A percentile compares a stretch with the other conserved stretches of the same genome.
phyloP scores from a whole-genome alignment of 805 yeast genomes.

The Saccharomycopsis fibuligera region DNA sequence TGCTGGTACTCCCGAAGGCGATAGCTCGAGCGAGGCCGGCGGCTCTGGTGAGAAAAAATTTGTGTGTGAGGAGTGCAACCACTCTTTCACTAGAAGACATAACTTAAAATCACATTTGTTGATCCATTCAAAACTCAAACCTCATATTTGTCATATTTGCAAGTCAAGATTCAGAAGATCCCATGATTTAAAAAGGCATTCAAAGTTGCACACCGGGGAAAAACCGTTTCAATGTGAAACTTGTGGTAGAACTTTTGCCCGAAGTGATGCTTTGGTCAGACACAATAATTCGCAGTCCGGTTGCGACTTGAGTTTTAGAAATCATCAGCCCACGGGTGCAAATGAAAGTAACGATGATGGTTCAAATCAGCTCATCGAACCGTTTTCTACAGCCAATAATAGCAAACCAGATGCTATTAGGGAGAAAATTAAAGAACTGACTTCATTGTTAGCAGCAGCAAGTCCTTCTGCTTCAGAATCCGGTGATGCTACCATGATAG shows the following conservation, averaged over 20 bases:
- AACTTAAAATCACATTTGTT: slow-evolving; percentile 67
- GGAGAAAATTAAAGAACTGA: no score
- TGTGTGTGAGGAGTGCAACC: slow-evolving; percentile 53
- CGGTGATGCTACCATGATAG: neutral
- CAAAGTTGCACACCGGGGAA: slow-evolving; percentile 69
- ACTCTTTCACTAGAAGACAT: slow-evolving; percentile 64
- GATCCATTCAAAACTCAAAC: slow-evolving; percentile 60
- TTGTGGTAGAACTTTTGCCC: slow-evolving; percentile 61
- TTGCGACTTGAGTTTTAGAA: slow-evolving; percentile 23
- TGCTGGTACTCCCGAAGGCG: no score
- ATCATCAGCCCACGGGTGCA: neutral
- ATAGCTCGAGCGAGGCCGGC: neutral
- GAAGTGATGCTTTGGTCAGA: slow-evolving; percentile 70
- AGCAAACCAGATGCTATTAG: no score
- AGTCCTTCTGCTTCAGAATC: neutral
- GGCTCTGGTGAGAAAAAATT: slow-evolving; percentile 28
- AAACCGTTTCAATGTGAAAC: slow-evolving; percentile 56
- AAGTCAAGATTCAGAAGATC: slow-evolving; percentile 57
- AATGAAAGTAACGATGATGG: no score
- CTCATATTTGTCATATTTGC: slow-evolving; percentile 59
- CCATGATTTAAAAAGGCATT: slow-evolving; percentile 73
- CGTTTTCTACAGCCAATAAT: no score
- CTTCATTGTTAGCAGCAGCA: no score
- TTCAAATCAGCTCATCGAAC: no score
- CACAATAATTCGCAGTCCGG: slow-evolving; percentile 46